Evolutionary conservation across 768 basidiomycete species (phyloP).

Genomic region (Astraeus odoratus): DNA sequence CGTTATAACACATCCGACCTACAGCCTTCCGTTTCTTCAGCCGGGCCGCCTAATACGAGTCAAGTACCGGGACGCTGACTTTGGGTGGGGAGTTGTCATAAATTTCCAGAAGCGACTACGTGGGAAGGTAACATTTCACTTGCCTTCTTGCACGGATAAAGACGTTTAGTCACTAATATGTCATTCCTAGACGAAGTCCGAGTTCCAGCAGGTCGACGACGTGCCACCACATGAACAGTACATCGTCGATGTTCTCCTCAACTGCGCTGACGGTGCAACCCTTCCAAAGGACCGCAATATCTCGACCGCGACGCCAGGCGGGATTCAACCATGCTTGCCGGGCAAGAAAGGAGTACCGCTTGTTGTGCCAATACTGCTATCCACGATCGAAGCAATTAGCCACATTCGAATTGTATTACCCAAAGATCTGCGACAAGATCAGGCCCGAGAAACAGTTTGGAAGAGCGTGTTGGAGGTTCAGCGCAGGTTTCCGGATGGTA

Average conservation of each 20-base stretch:
- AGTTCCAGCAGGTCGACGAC: conserved; percentile 56
- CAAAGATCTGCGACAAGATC: conserved; percentile 78
- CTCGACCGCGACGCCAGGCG: conserved; percentile 52
- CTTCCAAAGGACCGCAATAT: conserved; percentile 53
- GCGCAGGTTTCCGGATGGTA: conserved; percentile 80
- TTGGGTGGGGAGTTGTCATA: conserved; percentile 94
- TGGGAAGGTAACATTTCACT: conserved; percentile 52
- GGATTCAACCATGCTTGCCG: conserved; percentile 66
- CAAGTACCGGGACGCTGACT: conserved; percentile 79
- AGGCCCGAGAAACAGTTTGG: conserved; percentile 76
- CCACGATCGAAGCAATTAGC: conserved; percentile 81
- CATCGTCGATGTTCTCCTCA: conserved; percentile 85
- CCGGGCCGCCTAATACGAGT: conserved; percentile 89
- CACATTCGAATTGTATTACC: conserved; percentile 83
- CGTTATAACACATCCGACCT: conserved; percentile 92
- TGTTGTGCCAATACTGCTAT: conserved; percentile 82
- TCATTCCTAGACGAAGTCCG: conserved; percentile 48
- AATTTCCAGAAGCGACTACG: conserved; percentile 84
- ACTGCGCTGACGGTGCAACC: conserved; percentile 59
- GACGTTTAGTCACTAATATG: neutral
- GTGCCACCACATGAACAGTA: conserved; percentile 84
- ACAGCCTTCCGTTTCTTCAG: conserved; percentile 91
- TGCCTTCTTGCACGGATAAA: neutral
- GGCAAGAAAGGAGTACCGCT: conserved; percentile 75
- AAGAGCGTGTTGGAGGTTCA: conserved; percentile 91